phyloP scores from a whole-genome alignment of 2,329 filamentous ascomycete species.

The Pestalotiopsis sp. region DNA sequence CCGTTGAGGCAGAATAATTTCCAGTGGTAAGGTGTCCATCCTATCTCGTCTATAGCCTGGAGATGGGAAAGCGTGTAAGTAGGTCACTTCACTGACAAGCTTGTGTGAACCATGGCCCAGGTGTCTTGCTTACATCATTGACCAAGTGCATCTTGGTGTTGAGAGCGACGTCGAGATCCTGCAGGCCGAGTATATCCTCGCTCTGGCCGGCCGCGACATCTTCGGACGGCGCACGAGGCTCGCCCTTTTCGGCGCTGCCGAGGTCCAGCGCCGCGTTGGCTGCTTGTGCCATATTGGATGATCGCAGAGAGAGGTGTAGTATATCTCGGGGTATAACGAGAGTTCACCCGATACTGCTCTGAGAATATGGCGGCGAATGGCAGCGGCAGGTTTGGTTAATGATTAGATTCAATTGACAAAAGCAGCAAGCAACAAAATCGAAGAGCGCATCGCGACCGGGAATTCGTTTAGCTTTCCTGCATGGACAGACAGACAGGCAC shows the following conservation, averaged over 20 bases:
- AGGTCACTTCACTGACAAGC: not conserved
- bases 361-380: not conserved
- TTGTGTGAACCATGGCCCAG: no score
- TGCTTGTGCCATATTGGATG: not conserved
- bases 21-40: slow-evolving; percentile 46
- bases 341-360: not conserved
- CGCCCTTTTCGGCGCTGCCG: not conserved
- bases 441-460: no score
- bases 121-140: slow-evolving; percentile 57
- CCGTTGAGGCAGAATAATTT: slow-evolving; percentile 64
- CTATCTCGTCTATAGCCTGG: slow-evolving; percentile 37
- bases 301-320: not conserved
- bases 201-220: slow-evolving; percentile 19
- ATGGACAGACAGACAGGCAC: no score
- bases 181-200: slow-evolving; percentile 57
- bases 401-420: no score
- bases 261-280: not conserved
- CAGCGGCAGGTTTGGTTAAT: no score
- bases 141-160: slow-evolving; percentile 71
- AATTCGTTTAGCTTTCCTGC: no score
- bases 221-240: not conserved
- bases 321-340: not conserved
- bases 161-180: slow-evolving; percentile 63
- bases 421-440: no score
- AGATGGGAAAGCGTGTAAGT: not conserved